Evolutionary conservation across 2,329 filamentous ascomycete species (phyloP).

Genomic region (Fusarium sp.): DNA sequence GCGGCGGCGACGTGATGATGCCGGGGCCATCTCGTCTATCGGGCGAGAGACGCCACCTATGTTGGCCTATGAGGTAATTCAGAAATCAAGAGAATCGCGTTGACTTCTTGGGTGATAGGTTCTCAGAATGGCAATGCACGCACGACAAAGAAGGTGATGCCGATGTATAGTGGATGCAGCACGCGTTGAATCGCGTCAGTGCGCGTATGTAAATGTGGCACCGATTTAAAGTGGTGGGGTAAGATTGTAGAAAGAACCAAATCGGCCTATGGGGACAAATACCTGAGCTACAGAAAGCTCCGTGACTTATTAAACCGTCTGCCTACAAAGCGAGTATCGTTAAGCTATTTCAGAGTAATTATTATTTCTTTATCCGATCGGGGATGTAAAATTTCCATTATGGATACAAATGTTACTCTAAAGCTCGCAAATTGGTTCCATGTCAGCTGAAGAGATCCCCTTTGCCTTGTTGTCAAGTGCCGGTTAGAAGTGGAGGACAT

Average conservation of each 20-base stretch:
- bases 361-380: background rate
- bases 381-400: background rate
- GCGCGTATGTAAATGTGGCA: conserved; percentile 30
- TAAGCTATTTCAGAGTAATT: background rate
- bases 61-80: background rate
- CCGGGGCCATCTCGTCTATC: conserved; percentile 40
- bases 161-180: conserved; percentile 4
- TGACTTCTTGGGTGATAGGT: background rate
- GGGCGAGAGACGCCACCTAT: background rate
- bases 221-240: conserved; percentile 39
- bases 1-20: conserved; percentile 52
- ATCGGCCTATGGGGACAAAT: background rate
- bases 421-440: background rate
- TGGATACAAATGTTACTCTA: background rate
- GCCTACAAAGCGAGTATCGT: background rate
- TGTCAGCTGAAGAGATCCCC: background rate
- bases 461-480: background rate
- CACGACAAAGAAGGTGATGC: background rate
- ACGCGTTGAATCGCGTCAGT: conserved; percentile 38
- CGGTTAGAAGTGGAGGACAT: background rate
- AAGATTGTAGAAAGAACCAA: background rate
- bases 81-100: background rate
- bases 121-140: background rate
- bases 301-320: background rate
- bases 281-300: background rate